phyloP scores from a whole-genome alignment of 129 eudicot species.

The Flaveria ramosissima region DNA sequence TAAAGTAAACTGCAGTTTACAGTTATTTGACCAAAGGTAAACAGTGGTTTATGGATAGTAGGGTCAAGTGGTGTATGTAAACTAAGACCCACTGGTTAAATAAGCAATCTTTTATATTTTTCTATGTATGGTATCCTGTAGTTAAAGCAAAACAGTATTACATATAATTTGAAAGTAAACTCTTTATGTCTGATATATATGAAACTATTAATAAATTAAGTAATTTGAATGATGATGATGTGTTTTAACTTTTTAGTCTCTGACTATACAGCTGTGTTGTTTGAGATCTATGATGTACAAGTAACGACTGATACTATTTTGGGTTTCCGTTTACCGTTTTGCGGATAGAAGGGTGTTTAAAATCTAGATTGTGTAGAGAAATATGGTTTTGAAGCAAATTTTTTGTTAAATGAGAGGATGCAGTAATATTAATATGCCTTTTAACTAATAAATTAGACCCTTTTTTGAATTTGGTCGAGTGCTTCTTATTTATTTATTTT shows the following conservation, averaged over 20 bases:
- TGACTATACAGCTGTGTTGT: not conserved
- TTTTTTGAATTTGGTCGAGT: not conserved
- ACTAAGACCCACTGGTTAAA: not conserved
- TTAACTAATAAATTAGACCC: not conserved
- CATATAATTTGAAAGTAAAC: slow-evolving; percentile 3
- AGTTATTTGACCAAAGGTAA: no score
- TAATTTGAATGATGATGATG: not conserved
- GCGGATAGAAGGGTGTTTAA: slow-evolving; percentile 10
- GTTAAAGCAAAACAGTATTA: not conserved
- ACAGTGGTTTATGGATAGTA: no score
- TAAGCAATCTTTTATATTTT: not conserved
- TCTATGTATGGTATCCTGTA: not conserved
- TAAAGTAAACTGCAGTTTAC: no score
- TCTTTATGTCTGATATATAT: not conserved
- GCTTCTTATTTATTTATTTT: not conserved
- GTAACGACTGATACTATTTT: not conserved
- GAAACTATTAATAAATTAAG: not conserved
- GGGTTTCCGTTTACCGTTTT: not conserved
- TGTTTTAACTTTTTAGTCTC: not conserved
- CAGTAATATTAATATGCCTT: not conserved
- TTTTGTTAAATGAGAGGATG: not conserved
- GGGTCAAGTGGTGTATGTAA: no score
- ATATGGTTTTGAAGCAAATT: not conserved
- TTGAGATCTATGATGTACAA: not conserved
- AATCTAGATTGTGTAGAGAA: not conserved